Evolutionary conservation across 2,329 filamentous ascomycete species (phyloP).

Genomic region (Verticillium nonalfalfae): DNA sequence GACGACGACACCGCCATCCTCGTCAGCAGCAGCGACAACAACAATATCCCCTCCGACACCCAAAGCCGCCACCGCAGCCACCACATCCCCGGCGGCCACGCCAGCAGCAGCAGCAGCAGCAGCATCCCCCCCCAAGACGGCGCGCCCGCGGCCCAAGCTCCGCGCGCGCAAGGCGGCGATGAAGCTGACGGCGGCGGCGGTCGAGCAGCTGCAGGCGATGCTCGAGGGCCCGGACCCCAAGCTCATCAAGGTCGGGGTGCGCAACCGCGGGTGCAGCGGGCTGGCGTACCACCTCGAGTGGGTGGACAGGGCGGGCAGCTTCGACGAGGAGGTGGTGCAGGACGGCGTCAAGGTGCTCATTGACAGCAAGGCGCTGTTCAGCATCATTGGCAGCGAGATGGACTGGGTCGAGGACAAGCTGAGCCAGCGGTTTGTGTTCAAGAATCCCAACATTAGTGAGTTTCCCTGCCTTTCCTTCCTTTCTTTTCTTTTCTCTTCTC

Average conservation of each 20-base stretch:
- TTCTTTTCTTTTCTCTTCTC: no score
- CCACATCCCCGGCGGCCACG: conserved; percentile 10
- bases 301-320: conserved; percentile 79
- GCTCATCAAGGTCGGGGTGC: conserved; percentile 89
- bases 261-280: conserved; percentile 89
- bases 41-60: background rate
- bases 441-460: conserved; percentile 97
- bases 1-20: conserved; percentile 10
- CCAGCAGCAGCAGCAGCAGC: conserved; percentile 8
- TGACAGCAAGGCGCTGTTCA: conserved; percentile 94
- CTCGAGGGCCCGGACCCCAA: conserved; percentile 84
- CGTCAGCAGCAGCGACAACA: conserved; percentile 8
- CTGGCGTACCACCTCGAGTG: conserved; percentile 92
- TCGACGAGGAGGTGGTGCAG: conserved; percentile 91
- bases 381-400: conserved; percentile 98
- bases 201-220: conserved; percentile 69
- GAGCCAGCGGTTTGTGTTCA: conserved; percentile 86
- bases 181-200: conserved; percentile 72
- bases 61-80: conserved; percentile 9
- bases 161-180: conserved; percentile 81
- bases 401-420: conserved; percentile 97
- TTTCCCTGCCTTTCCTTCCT: no score
- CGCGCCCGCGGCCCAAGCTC: conserved; percentile 49
- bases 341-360: conserved; percentile 94
- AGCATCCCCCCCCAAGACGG: conserved; percentile 1